Evolutionary conservation across 306 rosid species (phyloP).

Genomic region (Acacia melanoxylon): DNA sequence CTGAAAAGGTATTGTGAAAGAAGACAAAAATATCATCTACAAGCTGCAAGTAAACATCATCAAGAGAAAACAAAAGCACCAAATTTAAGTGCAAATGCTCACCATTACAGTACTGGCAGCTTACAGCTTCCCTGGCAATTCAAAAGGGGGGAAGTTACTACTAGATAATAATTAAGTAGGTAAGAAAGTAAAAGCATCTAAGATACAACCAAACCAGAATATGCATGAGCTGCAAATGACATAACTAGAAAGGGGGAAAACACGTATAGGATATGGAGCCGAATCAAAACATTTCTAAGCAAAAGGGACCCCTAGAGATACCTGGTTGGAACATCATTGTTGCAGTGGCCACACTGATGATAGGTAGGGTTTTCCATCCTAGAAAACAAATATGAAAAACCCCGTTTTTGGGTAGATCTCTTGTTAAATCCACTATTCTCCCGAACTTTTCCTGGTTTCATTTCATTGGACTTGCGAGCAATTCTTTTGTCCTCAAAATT

Average conservation of each 20-base stretch:
- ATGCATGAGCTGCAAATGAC: neutral
- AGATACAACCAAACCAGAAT: neutral
- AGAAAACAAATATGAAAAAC: conserved; percentile 81
- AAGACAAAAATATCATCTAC: conserved; percentile 7
- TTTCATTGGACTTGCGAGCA: conserved; percentile 62
- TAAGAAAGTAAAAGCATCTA: conserved; percentile 17
- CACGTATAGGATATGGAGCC: neutral
- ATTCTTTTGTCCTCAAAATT: conserved; percentile 92
- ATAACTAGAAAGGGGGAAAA: neutral
- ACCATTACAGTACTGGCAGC: conserved; percentile 79
- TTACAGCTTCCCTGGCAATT: conserved; percentile 84
- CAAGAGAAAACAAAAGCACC: conserved; percentile 9
- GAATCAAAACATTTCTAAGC: conserved; percentile 16
- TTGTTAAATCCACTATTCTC: conserved; percentile 42
- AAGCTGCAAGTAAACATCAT: conserved; percentile 9
- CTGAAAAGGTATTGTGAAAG: conserved; percentile 4
- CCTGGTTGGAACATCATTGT: conserved; percentile 81
- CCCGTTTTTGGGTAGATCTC: conserved; percentile 43
- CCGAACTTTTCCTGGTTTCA: conserved; percentile 48
- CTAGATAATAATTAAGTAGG: conserved; percentile 19
- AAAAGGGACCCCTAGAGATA: conserved; percentile 31
- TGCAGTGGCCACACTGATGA: conserved; percentile 83
- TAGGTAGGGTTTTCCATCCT: conserved; percentile 71
- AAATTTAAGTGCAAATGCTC: conserved; percentile 31
- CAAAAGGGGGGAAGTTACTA: conserved; percentile 10